A percentile compares a stretch with the other conserved stretches of the same genome.
These are phyloP conservation scores for Cairneyella variabilis DNA, from an alignment of 495 filamentous ascomycete genomes.

Conservation along the genomic window DNA sequence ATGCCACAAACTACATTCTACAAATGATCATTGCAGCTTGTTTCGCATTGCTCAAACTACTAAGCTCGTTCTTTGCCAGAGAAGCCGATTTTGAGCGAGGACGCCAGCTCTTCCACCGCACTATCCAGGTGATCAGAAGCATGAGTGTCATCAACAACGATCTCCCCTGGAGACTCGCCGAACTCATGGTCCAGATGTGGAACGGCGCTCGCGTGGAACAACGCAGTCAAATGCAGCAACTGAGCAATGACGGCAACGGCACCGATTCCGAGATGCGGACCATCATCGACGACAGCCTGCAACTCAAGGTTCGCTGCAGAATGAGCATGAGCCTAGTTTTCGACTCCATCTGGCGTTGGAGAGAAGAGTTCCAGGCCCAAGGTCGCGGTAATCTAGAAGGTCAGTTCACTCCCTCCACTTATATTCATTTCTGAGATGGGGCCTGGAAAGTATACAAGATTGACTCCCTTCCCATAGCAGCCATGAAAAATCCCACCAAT, in stretches of 20 bases:
- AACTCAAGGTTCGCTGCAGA: conserved; percentile 81
- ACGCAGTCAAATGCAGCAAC: conserved; percentile 27
- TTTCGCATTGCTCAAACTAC: conserved; percentile 79
- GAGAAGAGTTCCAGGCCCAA: conserved; percentile 78
- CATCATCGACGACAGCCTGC: conserved; percentile 61
- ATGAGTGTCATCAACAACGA: conserved; percentile 83
- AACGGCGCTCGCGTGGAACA: conserved; percentile 58
- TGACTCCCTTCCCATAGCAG: conserved; percentile 41
- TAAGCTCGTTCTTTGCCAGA: conserved; percentile 76
- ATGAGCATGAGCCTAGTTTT: conserved; percentile 93
- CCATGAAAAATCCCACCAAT: conserved; percentile 82
- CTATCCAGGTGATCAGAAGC: conserved; percentile 70
- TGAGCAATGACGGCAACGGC: conserved; percentile 14
- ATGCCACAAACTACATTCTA: conserved; percentile 80
- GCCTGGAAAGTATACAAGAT: background rate
- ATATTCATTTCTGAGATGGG: background rate
- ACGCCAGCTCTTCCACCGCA: conserved; percentile 66
- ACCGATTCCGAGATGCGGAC: conserved; percentile 28
- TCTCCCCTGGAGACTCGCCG: conserved; percentile 77
- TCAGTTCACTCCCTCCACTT: conserved; percentile 33
- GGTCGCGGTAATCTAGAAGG: conserved; percentile 75
- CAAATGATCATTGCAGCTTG: conserved; percentile 90
- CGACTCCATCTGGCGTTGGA: conserved; percentile 91
- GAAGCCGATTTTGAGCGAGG: conserved; percentile 74
- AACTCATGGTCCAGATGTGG: conserved; percentile 92